These are phyloP conservation scores for Cicer yamashitae DNA, from an alignment of 306 rosid genomes.

Conservation along the genomic window DNA sequence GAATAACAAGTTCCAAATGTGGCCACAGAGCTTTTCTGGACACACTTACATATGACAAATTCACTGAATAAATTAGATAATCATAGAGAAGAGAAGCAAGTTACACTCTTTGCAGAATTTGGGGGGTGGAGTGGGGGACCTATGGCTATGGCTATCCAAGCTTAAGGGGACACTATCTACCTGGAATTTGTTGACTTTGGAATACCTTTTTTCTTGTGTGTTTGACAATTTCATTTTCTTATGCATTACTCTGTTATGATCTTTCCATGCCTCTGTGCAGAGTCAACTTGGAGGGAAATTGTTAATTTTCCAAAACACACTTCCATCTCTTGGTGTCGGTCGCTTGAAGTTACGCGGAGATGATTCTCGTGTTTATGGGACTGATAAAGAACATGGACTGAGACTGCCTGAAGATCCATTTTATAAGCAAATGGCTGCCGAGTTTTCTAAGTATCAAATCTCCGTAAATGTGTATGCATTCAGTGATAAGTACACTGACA, in stretches of 20 bases:
- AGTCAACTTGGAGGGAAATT: slow-evolving; percentile 95
- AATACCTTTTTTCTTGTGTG: slow-evolving; percentile 22
- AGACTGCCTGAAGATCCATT: slow-evolving; percentile 97
- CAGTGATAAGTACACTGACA: slow-evolving; percentile 98
- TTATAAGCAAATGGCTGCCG: slow-evolving; percentile 99
- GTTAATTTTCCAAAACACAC: slow-evolving; percentile 90
- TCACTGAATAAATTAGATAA: slow-evolving; percentile 35
- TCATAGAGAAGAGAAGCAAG: slow-evolving; percentile 42
- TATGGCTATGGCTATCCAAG: slow-evolving; percentile 28
- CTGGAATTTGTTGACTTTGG: slow-evolving; percentile 17
- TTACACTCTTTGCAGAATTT: slow-evolving; percentile 31
- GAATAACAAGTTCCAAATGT: slow-evolving; percentile 14
- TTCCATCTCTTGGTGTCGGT: slow-evolving; percentile 97
- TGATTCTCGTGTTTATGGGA: slow-evolving; percentile 90
- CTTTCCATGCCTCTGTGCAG: slow-evolving; percentile 57
- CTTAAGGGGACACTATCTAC: slow-evolving; percentile 13
- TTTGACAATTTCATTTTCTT: slow-evolving; percentile 33
- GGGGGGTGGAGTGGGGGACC: not conserved
- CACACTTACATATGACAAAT: slow-evolving; percentile 14
- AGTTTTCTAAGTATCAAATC: slow-evolving; percentile 91
- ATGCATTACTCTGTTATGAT: slow-evolving; percentile 38
- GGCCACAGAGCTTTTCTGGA: slow-evolving; percentile 23
- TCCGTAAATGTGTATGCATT: slow-evolving; percentile 82
- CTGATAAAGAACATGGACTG: slow-evolving; percentile 86
- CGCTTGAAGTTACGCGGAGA: slow-evolving; percentile 97